These are phyloP conservation scores for Sphaceloma murrayae DNA, from an alignment of 2,329 filamentous ascomycete genomes.

Conservation along the genomic window DNA sequence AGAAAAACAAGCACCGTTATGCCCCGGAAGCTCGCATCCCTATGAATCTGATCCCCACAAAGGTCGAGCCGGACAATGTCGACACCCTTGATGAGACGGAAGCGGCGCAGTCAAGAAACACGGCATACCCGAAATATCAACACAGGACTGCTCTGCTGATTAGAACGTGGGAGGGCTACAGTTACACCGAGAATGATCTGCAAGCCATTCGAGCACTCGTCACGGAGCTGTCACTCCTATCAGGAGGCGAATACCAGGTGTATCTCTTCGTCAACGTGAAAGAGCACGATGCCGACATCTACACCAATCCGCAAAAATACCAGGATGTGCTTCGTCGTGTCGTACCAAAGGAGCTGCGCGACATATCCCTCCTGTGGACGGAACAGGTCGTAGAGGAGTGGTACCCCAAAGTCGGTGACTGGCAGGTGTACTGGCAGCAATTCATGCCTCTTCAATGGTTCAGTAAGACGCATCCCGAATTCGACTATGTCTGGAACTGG, in stretches of 20 bases:
- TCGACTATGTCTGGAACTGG: conserved; percentile 76
- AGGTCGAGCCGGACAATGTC: conserved; percentile 21
- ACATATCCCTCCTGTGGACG: conserved; percentile 66
- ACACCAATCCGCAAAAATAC: conserved; percentile 51
- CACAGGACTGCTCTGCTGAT: conserved; percentile 39
- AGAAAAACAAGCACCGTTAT: conserved; percentile 57
- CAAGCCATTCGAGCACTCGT: conserved; percentile 39
- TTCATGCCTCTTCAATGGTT: conserved; percentile 70
- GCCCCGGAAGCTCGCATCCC: conserved; percentile 32
- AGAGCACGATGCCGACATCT: conserved; percentile 49
- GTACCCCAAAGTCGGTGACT: conserved; percentile 42
- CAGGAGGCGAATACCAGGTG: conserved; percentile 41
- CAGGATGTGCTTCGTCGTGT: conserved; percentile 50
- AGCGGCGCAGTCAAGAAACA: conserved; percentile 8
- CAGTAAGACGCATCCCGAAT: conserved; percentile 64
- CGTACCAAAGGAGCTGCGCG: conserved; percentile 59
- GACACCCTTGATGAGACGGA: conserved; percentile 13
- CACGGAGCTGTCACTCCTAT: conserved; percentile 37
- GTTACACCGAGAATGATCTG: conserved; percentile 39
- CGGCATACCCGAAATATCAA: conserved; percentile 28
- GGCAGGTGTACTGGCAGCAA: conserved; percentile 47
- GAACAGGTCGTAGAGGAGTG: conserved; percentile 43
- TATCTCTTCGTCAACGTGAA: conserved; percentile 42
- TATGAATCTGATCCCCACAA: conserved; percentile 21
- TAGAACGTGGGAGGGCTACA: conserved; percentile 39